A percentile compares a stretch with the other conserved stretches of the same genome.
phyloP scores from a whole-genome alignment of 768 basidiomycete species.

The Cystobasidium tubakii region DNA sequence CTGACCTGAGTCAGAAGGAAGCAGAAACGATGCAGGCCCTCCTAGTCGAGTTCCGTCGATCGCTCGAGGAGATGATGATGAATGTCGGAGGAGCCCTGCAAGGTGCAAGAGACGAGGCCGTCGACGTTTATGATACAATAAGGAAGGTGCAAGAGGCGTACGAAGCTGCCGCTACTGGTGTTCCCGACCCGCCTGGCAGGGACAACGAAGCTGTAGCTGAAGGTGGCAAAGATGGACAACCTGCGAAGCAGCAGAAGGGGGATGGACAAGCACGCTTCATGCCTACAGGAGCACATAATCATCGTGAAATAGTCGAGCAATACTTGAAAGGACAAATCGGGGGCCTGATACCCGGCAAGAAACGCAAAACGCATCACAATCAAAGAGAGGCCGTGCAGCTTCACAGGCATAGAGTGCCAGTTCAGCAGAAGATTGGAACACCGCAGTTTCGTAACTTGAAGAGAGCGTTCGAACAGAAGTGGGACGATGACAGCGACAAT shows the following conservation, averaged over 20 bases:
- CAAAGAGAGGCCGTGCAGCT: background rate
- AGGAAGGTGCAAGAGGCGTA: background rate
- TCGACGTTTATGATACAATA: background rate
- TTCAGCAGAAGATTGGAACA: conserved; percentile 19
- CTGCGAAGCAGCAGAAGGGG: conserved; percentile 1
- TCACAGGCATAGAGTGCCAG: background rate
- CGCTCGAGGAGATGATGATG: background rate
- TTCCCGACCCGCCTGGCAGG: background rate
- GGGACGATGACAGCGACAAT: background rate
- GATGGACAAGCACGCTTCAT: background rate
- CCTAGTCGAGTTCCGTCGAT: background rate
- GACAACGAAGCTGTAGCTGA: background rate
- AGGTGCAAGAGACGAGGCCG: background rate
- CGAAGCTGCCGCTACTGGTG: background rate
- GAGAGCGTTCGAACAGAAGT: conserved; percentile 23
- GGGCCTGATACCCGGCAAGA: background rate
- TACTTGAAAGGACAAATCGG: conserved; percentile 20
- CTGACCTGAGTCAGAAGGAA: background rate
- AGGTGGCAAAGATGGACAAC: background rate
- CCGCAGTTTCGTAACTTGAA: conserved; percentile 16
- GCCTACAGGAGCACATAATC: conserved; percentile 17
- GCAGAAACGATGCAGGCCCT: background rate
- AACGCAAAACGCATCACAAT: background rate
- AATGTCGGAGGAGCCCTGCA: background rate
- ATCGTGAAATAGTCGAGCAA: conserved; percentile 12